Percentiles rank a stretch among this genome's conserved stretches.
Evolutionary conservation across 2,329 filamentous ascomycete genomes (phyloP).

Genomic region (Fusarium sterilihyphosum): DNA sequence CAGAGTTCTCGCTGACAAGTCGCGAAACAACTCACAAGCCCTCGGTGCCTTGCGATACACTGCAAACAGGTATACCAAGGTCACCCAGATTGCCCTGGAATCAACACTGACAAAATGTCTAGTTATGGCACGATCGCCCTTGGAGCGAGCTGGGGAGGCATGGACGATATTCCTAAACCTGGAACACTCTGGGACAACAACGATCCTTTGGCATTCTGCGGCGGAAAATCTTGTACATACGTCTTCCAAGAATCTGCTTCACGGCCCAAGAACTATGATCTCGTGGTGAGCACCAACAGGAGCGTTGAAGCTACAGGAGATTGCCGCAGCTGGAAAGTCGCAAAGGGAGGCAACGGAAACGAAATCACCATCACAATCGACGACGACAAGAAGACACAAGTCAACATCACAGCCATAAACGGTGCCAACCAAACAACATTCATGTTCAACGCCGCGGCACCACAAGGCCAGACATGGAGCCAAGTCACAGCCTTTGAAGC

Average conservation of each 20-base stretch:
- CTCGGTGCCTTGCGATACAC: conserved; percentile 52
- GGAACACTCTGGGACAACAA: conserved; percentile 47
- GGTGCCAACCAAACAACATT: conserved; percentile 34
- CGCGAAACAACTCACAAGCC: conserved; percentile 25
- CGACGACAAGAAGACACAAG: not conserved
- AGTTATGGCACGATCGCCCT: conserved; percentile 54
- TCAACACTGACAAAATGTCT: not conserved
- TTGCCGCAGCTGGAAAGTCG: conserved; percentile 35
- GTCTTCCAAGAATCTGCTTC: conserved; percentile 50
- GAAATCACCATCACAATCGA: conserved; percentile 24
- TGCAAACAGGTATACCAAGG: conserved; percentile 50
- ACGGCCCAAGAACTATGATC: conserved; percentile 12
- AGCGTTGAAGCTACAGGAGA: conserved; percentile 15
- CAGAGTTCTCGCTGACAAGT: conserved; percentile 38
- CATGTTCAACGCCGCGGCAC: conserved; percentile 28
- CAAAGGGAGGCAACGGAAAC: conserved; percentile 26
- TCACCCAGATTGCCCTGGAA: not conserved
- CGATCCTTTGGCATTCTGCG: conserved; percentile 47
- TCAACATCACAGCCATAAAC: conserved; percentile 21
- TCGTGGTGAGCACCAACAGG: conserved; percentile 29
- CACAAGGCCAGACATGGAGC: conserved; percentile 27
- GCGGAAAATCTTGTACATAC: conserved; percentile 45
- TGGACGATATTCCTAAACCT: conserved; percentile 40
- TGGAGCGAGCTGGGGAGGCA: conserved; percentile 36
- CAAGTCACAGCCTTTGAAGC: conserved; percentile 37